Base-by-base conservation (phyloP, 768 basidiomycete genomes). In the Calvatia gigantea region DNA sequence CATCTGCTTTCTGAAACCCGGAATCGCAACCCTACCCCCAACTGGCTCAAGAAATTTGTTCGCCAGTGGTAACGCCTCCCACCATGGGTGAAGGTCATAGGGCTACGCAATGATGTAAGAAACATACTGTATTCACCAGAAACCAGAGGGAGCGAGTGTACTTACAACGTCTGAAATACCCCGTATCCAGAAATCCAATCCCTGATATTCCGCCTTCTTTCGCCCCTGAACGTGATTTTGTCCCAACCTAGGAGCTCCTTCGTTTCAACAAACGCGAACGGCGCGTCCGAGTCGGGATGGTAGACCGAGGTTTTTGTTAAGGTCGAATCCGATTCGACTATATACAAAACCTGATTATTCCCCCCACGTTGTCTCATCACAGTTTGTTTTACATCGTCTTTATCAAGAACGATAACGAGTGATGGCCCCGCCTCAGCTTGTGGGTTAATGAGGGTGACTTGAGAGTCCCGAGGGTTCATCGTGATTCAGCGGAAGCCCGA, bases 151-250 rank as follows among this genome's bases (percentile, higher is more conserved):
- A 8, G n/a, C 14, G 3, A 15, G 12, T 28, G 5, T n/a, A 14
- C 52, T 54, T 21, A 54, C 33, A 35, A 54, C 14, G 33, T 44
- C 7, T 17, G 19, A 19, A 45, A 35, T 5, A 15, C 2, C 7
- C 42, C 42, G 27, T 53, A 54, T 4, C 42, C 52, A 3, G 52
- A 37, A 33, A 35, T 31, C 42, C 43, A 54, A 35, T 45, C 23
- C 6, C 12, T 45, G 19, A 45, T 35, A 12, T 29, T 54, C 19
- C 6, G 31, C 23, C 17, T 43, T 15, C 17, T 25, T 14, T 17
- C 32, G 1, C 33, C 52, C 21, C 27, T 21, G 14, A 54, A 33
- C 2, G 52, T 54, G 14, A 54, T 45, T 11, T 44, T 45, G 14
- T 54, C 52, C 23, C 12, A 31, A 17, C 43, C 43, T 11, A 43